Evolutionary conservation across 805 yeast species (phyloP).

Genomic region (Ogataea wickerhamii): DNA sequence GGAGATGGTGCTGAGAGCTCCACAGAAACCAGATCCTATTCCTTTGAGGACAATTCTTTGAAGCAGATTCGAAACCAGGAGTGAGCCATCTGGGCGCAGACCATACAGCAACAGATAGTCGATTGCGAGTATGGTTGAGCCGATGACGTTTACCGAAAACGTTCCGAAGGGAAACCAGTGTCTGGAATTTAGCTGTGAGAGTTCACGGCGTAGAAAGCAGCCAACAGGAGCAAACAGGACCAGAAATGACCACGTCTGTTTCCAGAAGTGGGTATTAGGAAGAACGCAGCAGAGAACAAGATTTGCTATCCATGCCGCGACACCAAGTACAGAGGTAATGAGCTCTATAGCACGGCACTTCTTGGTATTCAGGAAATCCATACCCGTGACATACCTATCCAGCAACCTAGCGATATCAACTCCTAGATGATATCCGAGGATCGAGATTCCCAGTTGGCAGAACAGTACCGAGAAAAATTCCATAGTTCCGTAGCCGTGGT

Average conservation of each 20-base stretch:
- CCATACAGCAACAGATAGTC: constrained; percentile 21
- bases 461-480: constrained; percentile 63
- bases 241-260: constrained; percentile 64
- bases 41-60: constrained; percentile 23
- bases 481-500: constrained; percentile 76
- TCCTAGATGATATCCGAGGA: constrained; percentile 59
- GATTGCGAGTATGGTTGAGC: constrained; percentile 21
- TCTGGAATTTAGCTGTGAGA: constrained; percentile 48
- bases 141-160: constrained; percentile 34
- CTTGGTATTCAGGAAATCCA: constrained; percentile 9
- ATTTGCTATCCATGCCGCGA: constrained; percentile 33
- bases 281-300: constrained; percentile 41
- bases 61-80: constrained; percentile 13
- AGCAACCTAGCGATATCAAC: constrained; percentile 38
- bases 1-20: constrained; percentile 49
- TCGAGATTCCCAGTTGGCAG: constrained; percentile 57
- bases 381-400: constrained; percentile 21
- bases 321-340: constrained; percentile 18
- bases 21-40: constrained; percentile 29
- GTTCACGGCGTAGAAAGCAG: constrained; percentile 52
- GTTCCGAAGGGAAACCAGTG: constrained; percentile 53
- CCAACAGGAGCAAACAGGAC: constrained; percentile 72
- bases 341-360: constrained; percentile 13
- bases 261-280: constrained; percentile 40
- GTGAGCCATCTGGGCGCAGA: not conserved